Conservation (phyloP, 2,329 filamentous ascomycete genomes). For the Nemania sp. region DNA sequence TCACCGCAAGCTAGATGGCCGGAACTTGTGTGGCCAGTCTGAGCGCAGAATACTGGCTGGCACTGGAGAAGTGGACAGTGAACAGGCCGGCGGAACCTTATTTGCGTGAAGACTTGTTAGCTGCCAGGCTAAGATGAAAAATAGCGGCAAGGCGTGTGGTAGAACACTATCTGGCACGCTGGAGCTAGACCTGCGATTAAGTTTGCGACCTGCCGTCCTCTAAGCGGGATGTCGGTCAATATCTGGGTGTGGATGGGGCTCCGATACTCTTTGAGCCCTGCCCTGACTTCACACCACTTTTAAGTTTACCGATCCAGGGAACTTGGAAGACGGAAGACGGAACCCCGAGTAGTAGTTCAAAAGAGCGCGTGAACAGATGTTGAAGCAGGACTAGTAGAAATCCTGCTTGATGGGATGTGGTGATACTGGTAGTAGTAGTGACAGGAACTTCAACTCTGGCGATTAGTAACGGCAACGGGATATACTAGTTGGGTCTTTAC, state of each 20-base stretch:
- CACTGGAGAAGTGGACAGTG: constrained; percentile 1
- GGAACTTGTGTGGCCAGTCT: background rate
- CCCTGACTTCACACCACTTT: constrained; percentile 22
- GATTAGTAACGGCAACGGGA: background rate
- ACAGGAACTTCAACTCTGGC: background rate
- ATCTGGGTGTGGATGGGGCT: constrained; percentile 8
- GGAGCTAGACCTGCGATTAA: constrained; percentile 32
- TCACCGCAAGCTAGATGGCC: background rate
- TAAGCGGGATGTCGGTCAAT: constrained; percentile 13
- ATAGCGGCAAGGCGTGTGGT: background rate
- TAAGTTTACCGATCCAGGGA: constrained; percentile 29
- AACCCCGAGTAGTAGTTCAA: constrained; percentile 10
- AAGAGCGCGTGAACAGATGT: background rate
- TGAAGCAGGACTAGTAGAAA: background rate
- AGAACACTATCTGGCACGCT: constrained; percentile 5
- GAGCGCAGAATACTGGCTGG: background rate
- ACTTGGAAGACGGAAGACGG: constrained; percentile 26
- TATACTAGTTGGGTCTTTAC: background rate
- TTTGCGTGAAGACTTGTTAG: constrained; percentile 19
- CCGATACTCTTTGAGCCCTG: constrained; percentile 20
- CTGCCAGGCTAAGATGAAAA: constrained; percentile 18
- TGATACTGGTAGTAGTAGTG: background rate
- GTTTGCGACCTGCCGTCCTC: constrained; percentile 28
- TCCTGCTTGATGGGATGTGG: background rate
- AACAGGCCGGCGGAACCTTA: constrained; percentile 18